Evolutionary conservation across 1,284 basidiomycete species (phyloP).

Genomic region (Wolfiporia cocos): DNA sequence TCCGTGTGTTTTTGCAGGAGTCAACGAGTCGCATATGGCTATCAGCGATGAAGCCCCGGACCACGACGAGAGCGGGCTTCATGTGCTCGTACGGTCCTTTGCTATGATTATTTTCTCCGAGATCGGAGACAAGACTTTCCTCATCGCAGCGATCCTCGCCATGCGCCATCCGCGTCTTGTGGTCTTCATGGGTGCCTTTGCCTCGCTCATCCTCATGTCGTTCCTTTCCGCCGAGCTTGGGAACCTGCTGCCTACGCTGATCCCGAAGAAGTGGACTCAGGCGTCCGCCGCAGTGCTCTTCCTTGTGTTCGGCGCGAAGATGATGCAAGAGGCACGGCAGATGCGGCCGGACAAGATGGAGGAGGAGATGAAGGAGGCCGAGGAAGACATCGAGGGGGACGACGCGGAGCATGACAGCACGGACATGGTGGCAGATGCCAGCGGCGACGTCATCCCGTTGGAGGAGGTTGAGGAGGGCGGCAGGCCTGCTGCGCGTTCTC

Average conservation of each 20-base stretch:
- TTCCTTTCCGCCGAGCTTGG: slow-evolving; percentile 86
- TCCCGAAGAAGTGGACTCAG: slow-evolving; percentile 80
- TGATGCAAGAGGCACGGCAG: slow-evolving; percentile 73
- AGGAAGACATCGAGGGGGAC: slow-evolving; percentile 82
- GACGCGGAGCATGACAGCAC: slow-evolving; percentile 45
- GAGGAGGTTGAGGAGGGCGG: slow-evolving; percentile 60
- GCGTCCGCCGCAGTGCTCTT: slow-evolving; percentile 77
- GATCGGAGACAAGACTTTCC: slow-evolving; percentile 97
- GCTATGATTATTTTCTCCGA: slow-evolving; percentile 87
- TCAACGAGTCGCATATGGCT: too few species aligned
- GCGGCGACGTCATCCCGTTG: slow-evolving; percentile 44
- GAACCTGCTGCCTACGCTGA: slow-evolving; percentile 75
- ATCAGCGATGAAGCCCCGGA: slow-evolving; percentile 14
- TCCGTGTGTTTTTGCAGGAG: too few species aligned
- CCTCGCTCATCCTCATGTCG: slow-evolving; percentile 89
- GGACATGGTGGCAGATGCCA: slow-evolving; percentile 24
- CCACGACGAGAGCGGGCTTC: slow-evolving; percentile 31
- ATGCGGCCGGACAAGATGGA: slow-evolving; percentile 83
- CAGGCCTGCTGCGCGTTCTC: slow-evolving; percentile 10
- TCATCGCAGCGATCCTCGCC: slow-evolving; percentile 95
- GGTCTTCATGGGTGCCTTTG: slow-evolving; percentile 89
- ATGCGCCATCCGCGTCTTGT: slow-evolving; percentile 86
- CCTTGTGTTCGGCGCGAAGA: slow-evolving; percentile 82
- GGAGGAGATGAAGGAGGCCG: slow-evolving; percentile 91
- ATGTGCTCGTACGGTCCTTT: slow-evolving; percentile 73